These are phyloP conservation scores for Solanum etuberosum DNA, from an alignment of 257 asterid species.

Conservation along the genomic window DNA sequence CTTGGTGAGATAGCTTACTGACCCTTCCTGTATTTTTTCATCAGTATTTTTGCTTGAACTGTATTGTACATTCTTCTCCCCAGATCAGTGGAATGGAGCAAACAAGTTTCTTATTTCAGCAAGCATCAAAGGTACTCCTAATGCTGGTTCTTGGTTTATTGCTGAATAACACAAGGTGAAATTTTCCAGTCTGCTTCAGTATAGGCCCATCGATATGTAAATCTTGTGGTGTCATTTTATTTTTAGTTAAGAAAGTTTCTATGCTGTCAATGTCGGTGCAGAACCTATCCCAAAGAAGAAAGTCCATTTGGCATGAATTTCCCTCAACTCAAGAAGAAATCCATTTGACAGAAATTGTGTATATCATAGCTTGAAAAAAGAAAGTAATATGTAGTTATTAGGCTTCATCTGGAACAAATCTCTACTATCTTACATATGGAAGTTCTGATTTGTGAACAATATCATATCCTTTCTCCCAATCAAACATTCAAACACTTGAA, in stretches of 20 bases:
- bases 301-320: background rate
- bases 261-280: background rate
- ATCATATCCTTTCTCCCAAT: background rate
- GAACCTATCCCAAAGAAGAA: background rate
- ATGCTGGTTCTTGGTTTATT: background rate
- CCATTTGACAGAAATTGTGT: background rate
- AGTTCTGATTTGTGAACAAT: background rate
- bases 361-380: background rate
- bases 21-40: background rate
- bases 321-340: background rate
- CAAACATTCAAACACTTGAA: background rate
- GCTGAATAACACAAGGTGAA: background rate
- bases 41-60: constrained; percentile 1
- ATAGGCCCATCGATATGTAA: background rate
- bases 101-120: constrained; percentile 90
- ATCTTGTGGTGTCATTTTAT: background rate
- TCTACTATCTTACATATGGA: background rate
- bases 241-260: background rate
- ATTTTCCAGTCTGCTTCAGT: background rate
- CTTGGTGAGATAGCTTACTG: constrained; percentile 42
- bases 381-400: background rate
- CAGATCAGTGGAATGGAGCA: constrained; percentile 96
- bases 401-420: background rate
- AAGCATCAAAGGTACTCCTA: constrained; percentile 71
- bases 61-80: constrained; percentile 6